Conservation (phyloP, 306 rosid genomes). For the Prunus dulcis region DNA sequence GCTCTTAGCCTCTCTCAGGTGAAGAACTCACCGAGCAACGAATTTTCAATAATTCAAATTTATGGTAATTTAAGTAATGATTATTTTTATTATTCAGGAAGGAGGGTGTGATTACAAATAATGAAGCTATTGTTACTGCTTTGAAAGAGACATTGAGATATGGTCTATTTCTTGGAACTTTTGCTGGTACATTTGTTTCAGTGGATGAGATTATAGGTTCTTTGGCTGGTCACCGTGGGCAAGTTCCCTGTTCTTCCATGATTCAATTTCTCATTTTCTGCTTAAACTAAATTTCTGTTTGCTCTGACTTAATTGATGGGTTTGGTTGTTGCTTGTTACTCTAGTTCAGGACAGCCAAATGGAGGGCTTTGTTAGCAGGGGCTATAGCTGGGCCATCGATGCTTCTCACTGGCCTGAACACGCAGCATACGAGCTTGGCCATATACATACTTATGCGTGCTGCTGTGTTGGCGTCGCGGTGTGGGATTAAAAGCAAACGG, state of each 20-base stretch:
- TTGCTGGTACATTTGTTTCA: constrained; percentile 86
- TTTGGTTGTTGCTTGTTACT: constrained; percentile 12
- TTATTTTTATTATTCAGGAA: constrained; percentile 33
- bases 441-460: constrained; percentile 94
- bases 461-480: constrained; percentile 82
- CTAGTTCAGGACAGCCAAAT: constrained; percentile 86
- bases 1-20: constrained; percentile 57
- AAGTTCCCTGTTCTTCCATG: constrained; percentile 40
- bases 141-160: constrained; percentile 90
- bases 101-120: constrained; percentile 54
- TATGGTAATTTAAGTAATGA: background rate
- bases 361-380: constrained; percentile 97
- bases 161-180: constrained; percentile 86
- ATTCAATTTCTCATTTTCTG: background rate
- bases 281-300: background rate
- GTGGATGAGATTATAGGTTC: constrained; percentile 73
- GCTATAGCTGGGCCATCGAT: constrained; percentile 90
- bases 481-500: constrained; percentile 94
- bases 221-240: constrained; percentile 88
- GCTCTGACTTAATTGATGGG: constrained; percentile 27
- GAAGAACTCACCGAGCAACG: background rate
- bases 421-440: constrained; percentile 89
- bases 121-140: constrained; percentile 61
- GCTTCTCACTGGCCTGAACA: constrained; percentile 79
- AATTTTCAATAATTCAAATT: background rate